Base-by-base conservation (phyloP, 805 yeast genomes). In the Cephaloascus fragrans region DNA sequence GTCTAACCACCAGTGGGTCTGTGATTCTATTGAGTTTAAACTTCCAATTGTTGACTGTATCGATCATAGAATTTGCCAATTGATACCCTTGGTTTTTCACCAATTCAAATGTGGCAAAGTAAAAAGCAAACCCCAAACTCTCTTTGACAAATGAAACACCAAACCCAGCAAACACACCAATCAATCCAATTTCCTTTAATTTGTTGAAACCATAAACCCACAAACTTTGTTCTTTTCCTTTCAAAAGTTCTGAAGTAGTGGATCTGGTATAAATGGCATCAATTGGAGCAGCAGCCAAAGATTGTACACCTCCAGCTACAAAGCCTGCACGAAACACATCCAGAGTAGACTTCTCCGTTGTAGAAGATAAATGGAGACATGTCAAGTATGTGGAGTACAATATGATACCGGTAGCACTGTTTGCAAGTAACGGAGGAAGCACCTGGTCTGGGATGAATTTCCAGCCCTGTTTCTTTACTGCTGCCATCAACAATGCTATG, bases 241-340 rank as follows among this genome's bases (percentile, higher is more conserved):
- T 70, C 14, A 86, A 58, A 39, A 89, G 61, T 47, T 87, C 95
- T 9, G 82, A 74, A 4, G 86, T 80, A 2, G 79, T 71, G 46
- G 89, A 84, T 47, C 97, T 69, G 2, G 95, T 76, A 51, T 82
- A 83, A 3, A 90, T 77, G 5, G 97, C 96, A 59, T 90, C 97
- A 3, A 90, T 69, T 0, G 97, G 97, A 2, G 96, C 90, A 2
- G 96, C 95, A 1, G 86, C 89, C 15, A 86, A 61, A n/a, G 95
- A 83, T 49, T 93, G 96, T 18, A 79, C 77, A 0, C 81, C 77
- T 1, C 97, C 97, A 0, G 96, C 96, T 0, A 85, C 46, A 40
- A 80, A 77, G 0, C 97, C 97, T 0, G 96, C 86, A 36, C 77
- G 57, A 58, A 85, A 75, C 0, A 87, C 77, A 47, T 84, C 87